phyloP scores from a whole-genome alignment of 2,329 filamentous ascomycete species.

The Pseudogymnoascus sp. region DNA sequence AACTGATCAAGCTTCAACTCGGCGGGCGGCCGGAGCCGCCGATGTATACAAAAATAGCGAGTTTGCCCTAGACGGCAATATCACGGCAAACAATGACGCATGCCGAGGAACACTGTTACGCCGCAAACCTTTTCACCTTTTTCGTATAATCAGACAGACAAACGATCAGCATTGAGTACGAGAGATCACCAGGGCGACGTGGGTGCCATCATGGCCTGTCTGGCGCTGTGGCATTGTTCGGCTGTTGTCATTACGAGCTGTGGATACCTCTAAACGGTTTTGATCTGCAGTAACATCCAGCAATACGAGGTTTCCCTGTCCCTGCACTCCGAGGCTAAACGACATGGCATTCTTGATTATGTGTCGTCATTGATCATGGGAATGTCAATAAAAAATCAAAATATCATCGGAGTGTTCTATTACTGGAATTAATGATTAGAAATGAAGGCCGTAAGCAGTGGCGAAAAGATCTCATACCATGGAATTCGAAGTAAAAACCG shows the following conservation, averaged over 20 bases:
- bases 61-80: not conserved
- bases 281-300: not conserved
- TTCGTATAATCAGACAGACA: not conserved
- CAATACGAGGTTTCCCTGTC: not conserved
- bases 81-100: not conserved
- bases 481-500: not conserved
- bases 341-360: not conserved
- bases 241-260: not conserved
- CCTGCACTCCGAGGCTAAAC: not conserved
- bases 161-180: not conserved
- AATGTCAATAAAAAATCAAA: not conserved
- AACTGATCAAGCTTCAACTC: not conserved
- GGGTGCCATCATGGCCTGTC: not conserved
- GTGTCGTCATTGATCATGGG: not conserved
- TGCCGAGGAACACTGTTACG: not conserved
- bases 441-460: not conserved
- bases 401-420: not conserved
- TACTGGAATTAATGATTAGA: not conserved
- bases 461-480: not conserved
- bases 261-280: not conserved
- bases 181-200: not conserved
- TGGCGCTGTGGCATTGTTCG: not conserved
- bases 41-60: not conserved
- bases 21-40: not conserved
- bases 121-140: not conserved